Conservation (phyloP, 495 filamentous ascomycete genomes). For the Penicillium psychrofluorescens region DNA sequence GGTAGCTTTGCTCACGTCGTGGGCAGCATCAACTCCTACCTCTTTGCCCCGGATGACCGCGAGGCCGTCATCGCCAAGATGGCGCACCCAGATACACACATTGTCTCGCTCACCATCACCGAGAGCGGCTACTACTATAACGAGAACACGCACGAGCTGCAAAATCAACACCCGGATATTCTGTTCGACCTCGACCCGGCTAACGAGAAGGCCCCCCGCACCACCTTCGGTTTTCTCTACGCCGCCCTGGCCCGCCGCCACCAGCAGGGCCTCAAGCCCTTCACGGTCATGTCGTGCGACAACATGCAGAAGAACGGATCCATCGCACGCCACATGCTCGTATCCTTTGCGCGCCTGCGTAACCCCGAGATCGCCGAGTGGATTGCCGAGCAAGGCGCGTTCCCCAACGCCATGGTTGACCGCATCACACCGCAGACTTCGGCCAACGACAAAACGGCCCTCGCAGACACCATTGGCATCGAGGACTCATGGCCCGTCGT, state of each 20-base stretch:
- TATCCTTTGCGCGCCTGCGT: constrained; percentile 33
- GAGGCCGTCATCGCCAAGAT: constrained; percentile 43
- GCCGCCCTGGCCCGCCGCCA: constrained; percentile 35
- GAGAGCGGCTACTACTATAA: constrained; percentile 48
- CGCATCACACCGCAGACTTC: constrained; percentile 42
- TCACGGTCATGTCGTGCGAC: constrained; percentile 45
- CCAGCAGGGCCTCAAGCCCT: constrained; percentile 34
- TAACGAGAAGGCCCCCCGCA: constrained; percentile 31
- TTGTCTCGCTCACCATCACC: constrained; percentile 45
- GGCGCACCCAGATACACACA: constrained; percentile 43
- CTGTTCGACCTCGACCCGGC: constrained; percentile 34
- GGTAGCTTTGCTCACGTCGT: constrained; percentile 37
- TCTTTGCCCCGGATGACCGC: constrained; percentile 39
- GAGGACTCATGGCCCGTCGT: constrained; percentile 41
- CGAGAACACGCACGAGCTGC: constrained; percentile 43
- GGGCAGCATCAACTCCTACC: constrained; percentile 44
- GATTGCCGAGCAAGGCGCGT: constrained; percentile 33
- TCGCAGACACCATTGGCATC: constrained; percentile 32
- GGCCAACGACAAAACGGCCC: constrained; percentile 25
- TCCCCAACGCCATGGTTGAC: constrained; percentile 47
- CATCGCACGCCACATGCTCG: constrained; percentile 42
- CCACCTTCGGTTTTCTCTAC: constrained; percentile 43
- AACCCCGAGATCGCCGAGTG: constrained; percentile 37
- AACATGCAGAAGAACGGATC: constrained; percentile 47
- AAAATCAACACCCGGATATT: constrained; percentile 38